Evolutionary conservation across 2,329 filamentous ascomycete genomes (phyloP).

Genomic region (Daldinia sp.): DNA sequence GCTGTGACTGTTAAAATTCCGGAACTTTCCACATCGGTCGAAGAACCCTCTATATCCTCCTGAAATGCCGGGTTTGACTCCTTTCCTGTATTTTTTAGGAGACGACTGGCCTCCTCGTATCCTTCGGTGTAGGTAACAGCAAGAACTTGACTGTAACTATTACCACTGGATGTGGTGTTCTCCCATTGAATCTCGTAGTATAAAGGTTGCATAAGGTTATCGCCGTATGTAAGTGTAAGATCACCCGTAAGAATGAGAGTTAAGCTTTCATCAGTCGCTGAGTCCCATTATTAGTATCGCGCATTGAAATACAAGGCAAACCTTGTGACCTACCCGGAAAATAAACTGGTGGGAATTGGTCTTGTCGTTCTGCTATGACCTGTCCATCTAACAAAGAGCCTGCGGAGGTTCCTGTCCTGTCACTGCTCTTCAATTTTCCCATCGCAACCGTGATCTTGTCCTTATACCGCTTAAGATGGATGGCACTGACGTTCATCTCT

Average conservation of each 20-base stretch:
- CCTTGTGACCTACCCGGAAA: neutral
- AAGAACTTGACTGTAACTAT: conserved; percentile 40
- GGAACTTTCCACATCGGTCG: neutral
- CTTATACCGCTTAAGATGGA: conserved; percentile 26
- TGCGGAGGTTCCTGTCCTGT: neutral
- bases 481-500: conserved; percentile 17
- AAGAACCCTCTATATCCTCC: conserved; percentile 8
- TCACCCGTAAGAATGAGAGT: conserved; percentile 21
- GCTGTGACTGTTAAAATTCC: conserved; percentile 13
- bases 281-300: conserved; percentile 17
- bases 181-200: conserved; percentile 46
- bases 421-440: neutral
- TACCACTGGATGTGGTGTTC: conserved; percentile 35
- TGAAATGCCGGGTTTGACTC: conserved; percentile 8
- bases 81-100: neutral
- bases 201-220: conserved; percentile 26
- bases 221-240: neutral
- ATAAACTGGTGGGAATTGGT: neutral
- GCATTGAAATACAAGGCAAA: neutral
- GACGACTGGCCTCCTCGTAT: neutral
- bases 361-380: neutral
- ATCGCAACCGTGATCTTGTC: conserved; percentile 19
- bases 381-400: neutral
- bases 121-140: conserved; percentile 20
- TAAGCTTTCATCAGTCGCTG: conserved; percentile 27